Conservation (phyloP, 2,329 filamentous ascomycete genomes). For the Cephalotrichum gorgonifer region DNA sequence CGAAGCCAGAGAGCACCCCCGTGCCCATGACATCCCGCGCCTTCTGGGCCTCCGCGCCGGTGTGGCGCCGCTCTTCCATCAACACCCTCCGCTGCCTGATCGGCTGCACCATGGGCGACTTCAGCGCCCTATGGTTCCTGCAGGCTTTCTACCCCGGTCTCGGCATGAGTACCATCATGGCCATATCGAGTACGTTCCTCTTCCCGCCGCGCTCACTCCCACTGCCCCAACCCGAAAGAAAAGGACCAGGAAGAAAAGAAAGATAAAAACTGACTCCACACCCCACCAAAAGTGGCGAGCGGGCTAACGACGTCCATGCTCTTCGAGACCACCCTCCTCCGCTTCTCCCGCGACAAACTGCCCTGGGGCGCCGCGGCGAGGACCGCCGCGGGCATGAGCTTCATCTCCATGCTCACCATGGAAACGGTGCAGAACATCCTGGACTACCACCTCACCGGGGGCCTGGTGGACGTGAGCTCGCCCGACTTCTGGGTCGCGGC, state of each 20-base stretch:
- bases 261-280: too few species aligned
- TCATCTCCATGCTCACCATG: slow-evolving; percentile 50
- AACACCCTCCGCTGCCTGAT: slow-evolving; percentile 46
- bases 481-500: slow-evolving; percentile 43
- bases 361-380: slow-evolving; percentile 33
- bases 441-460: slow-evolving; percentile 44
- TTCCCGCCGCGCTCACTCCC: neutral
- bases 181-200: slow-evolving; percentile 31
- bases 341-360: slow-evolving; percentile 33
- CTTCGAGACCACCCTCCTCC: slow-evolving; percentile 41
- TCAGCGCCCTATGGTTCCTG: slow-evolving; percentile 43
- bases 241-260: too few species aligned
- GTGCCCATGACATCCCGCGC: slow-evolving; percentile 1
- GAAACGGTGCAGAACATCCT: slow-evolving; percentile 43
- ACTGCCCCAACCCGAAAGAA: neutral
- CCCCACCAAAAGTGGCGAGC: slow-evolving; percentile 34
- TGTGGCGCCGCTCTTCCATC: slow-evolving; percentile 39
- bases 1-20: neutral
- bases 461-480: slow-evolving; percentile 32
- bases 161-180: slow-evolving; percentile 39
- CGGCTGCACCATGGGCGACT: slow-evolving; percentile 46
- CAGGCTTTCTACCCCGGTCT: slow-evolving; percentile 35
- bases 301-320: slow-evolving; percentile 40
- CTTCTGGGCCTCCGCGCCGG: slow-evolving; percentile 21
- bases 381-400: slow-evolving; percentile 47